Conservation (phyloP, 2,329 filamentous ascomycete genomes). For the Xylariaceae sp. region DNA sequence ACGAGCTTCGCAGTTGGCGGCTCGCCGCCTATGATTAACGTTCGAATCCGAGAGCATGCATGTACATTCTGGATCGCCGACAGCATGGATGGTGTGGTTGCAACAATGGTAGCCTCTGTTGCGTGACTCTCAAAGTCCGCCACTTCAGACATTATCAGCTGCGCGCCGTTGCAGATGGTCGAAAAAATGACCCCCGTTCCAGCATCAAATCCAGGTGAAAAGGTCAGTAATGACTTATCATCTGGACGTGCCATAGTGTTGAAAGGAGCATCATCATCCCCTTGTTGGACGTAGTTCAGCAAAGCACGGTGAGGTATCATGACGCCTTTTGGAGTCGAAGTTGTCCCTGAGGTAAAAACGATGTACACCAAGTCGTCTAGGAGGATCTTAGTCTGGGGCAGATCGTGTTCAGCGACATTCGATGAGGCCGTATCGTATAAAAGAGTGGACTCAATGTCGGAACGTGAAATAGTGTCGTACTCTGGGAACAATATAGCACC, state of each 20-base stretch:
- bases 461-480: neutral
- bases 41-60: neutral
- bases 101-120: neutral
- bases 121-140: conserved; percentile 5
- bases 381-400: neutral
- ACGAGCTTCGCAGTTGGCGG: neutral
- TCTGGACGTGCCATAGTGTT: neutral
- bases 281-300: conserved; percentile 5
- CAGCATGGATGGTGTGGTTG: conserved; percentile 3
- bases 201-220: conserved; percentile 4
- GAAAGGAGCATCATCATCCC: conserved; percentile 4
- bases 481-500: neutral
- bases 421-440: neutral
- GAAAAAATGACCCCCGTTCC: conserved; percentile 2
- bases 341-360: conserved; percentile 12
- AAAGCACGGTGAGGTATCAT: conserved; percentile 11
- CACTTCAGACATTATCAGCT: conserved; percentile 3
- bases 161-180: conserved; percentile 5
- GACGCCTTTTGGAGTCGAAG: conserved; percentile 10
- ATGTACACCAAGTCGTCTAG: conserved; percentile 7
- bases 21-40: conserved; percentile 8
- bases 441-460: neutral
- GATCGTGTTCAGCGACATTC: neutral
- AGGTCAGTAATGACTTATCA: conserved; percentile 2
- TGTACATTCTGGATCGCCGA: conserved; percentile 2